Evolutionary conservation across 116 monocot genomes (phyloP).

Genomic region (Phalaenopsis hybrid): DNA sequence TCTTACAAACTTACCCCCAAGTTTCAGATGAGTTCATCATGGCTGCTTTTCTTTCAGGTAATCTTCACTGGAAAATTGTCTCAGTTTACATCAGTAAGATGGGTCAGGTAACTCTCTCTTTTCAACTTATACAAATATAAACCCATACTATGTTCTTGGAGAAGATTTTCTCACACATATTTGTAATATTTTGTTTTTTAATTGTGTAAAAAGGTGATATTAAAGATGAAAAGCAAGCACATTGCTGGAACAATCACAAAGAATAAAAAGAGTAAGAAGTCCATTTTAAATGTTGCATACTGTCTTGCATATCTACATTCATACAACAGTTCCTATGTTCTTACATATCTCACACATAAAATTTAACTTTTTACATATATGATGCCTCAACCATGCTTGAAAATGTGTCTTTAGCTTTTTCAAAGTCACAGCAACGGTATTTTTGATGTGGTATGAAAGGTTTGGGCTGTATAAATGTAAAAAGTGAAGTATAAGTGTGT

Average conservation of each 20-base stretch:
- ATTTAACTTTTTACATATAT: too few species aligned
- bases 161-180: not conserved
- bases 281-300: not conserved
- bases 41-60: slow-evolving; percentile 33
- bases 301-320: not conserved
- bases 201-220: slow-evolving; percentile 34
- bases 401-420: too few species aligned
- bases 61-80: slow-evolving; percentile 89
- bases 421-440: too few species aligned
- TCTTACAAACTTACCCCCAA: too few species aligned
- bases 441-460: too few species aligned
- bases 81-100: slow-evolving; percentile 76
- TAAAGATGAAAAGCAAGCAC: slow-evolving; percentile 94
- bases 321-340: not conserved
- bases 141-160: not conserved
- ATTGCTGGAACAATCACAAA: slow-evolving; percentile 87
- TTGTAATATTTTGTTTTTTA: not conserved
- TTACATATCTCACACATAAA: too few species aligned
- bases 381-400: too few species aligned
- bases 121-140: not conserved
- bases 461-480: too few species aligned
- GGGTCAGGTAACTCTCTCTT: slow-evolving; percentile 39
- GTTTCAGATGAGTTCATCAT: not conserved
- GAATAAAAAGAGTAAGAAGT: slow-evolving; percentile 86
- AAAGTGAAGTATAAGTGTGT: too few species aligned